Evolutionary conservation across 129 eudicot genomes (phyloP).

Genomic region (Tagetes erecta): DNA sequence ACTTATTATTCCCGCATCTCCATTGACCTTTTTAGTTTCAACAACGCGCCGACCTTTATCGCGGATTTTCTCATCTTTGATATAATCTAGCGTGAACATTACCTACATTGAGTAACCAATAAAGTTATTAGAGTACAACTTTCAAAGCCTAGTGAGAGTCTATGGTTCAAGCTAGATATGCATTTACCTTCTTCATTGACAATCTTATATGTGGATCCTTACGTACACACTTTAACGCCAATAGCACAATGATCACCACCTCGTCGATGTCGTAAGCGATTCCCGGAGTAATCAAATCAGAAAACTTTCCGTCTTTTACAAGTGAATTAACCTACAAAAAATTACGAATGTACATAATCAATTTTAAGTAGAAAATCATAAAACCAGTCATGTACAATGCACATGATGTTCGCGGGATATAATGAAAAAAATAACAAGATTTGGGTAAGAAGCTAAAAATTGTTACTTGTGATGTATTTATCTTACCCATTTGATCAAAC

Average conservation of each 20-base stretch:
- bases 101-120: slow-evolving; percentile 20
- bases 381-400: no score
- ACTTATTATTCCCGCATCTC: neutral
- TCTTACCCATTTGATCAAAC: slow-evolving; percentile 44
- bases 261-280: slow-evolving; percentile 22
- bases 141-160: neutral
- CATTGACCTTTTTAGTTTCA: slow-evolving; percentile 4
- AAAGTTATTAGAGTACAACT: slow-evolving; percentile 3
- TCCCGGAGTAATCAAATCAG: slow-evolving; percentile 41
- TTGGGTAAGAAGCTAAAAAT: no score
- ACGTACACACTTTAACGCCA: slow-evolving; percentile 40
- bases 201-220: slow-evolving; percentile 34
- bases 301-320: slow-evolving; percentile 29
- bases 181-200: slow-evolving; percentile 42
- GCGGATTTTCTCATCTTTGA: slow-evolving; percentile 17
- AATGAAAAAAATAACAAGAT: no score
- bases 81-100: slow-evolving; percentile 24
- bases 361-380: neutral
- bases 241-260: slow-evolving; percentile 23
- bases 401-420: no score
- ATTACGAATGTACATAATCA: no score
- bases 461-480: no score
- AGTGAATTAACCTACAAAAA: slow-evolving; percentile 35
- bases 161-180: neutral
- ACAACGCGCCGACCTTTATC: neutral